Evolutionary conservation across 1,284 basidiomycete species (phyloP).

Genomic region (Ustilago cynodontis): DNA sequence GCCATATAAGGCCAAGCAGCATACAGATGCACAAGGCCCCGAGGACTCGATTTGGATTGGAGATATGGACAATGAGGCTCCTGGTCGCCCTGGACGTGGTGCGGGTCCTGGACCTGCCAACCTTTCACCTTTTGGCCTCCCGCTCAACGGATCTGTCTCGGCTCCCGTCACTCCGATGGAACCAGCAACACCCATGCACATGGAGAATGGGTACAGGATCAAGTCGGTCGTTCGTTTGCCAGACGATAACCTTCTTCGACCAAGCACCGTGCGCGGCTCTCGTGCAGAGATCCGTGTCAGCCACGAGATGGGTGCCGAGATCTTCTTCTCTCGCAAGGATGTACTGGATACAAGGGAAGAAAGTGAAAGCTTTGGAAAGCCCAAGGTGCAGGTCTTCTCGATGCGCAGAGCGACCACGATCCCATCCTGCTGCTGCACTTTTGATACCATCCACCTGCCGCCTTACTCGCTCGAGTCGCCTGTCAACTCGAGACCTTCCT

Average conservation of each 20-base stretch:
- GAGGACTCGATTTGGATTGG: conserved; percentile 60
- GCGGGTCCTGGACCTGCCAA: conserved; percentile 41
- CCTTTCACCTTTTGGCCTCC: conserved; percentile 52
- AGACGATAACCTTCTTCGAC: conserved; percentile 63
- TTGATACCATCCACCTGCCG: conserved; percentile 67
- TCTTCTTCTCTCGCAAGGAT: conserved; percentile 65
- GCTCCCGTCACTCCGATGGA: conserved; percentile 53
- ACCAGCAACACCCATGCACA: conserved; percentile 36
- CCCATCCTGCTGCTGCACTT: conserved; percentile 64
- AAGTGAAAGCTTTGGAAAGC: conserved; percentile 62
- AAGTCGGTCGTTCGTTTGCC: conserved; percentile 65
- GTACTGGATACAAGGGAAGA: conserved; percentile 60
- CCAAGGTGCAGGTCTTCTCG: conserved; percentile 68
- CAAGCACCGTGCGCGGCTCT: conserved; percentile 65
- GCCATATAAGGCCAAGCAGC: conserved; percentile 64
- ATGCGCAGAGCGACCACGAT: conserved; percentile 62
- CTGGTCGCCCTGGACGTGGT: conserved; percentile 54
- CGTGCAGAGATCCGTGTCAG: conserved; percentile 64
- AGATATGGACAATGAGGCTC: conserved; percentile 39
- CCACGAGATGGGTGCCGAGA: conserved; percentile 66
- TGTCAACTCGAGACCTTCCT: conserved; percentile 54
- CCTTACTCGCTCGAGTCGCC: conserved; percentile 67
- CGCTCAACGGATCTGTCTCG: conserved; percentile 50
- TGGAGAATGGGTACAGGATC: conserved; percentile 63
- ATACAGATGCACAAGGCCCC: conserved; percentile 35